Conservation (phyloP, 164 flowering plant genomes). For the Warburgia ugandensis region DNA sequence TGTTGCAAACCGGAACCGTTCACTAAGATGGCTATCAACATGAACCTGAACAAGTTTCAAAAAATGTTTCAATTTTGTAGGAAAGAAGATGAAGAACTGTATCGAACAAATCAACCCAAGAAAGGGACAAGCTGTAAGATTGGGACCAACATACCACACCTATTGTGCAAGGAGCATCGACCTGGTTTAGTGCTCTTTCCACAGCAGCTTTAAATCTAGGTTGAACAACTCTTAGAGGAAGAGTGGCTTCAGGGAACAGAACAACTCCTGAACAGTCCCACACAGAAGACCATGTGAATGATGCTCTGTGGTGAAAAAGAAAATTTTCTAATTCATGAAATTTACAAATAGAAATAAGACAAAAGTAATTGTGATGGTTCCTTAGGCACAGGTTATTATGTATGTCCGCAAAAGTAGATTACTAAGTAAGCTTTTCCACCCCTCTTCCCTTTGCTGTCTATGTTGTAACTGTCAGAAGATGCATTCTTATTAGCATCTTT, state of each 20-base stretch:
- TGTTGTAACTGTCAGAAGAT: no score
- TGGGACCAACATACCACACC: slow-evolving; percentile 72
- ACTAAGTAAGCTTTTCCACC: no score
- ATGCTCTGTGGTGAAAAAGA: no score
- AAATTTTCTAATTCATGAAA: no score
- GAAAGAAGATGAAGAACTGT: not conserved
- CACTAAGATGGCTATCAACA: slow-evolving; percentile 29
- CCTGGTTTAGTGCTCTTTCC: slow-evolving; percentile 61
- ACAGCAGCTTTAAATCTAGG: slow-evolving; percentile 58
- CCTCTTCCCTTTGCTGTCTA: no score
- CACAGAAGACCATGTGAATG: no score
- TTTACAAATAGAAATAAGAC: no score
- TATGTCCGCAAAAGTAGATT: no score
- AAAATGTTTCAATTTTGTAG: not conserved
- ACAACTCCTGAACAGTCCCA: slow-evolving; percentile 67
- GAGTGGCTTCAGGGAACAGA: slow-evolving; percentile 82
- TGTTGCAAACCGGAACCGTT: slow-evolving; percentile 32
- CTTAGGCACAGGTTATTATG: no score
- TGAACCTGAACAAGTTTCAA: slow-evolving; percentile 45
- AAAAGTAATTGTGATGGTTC: no score
- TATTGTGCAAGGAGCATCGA: slow-evolving; percentile 55
- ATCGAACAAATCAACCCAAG: not conserved
- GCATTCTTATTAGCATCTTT: no score
- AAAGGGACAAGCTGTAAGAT: slow-evolving; percentile 1
- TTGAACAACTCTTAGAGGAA: slow-evolving; percentile 74